Percentiles rank a stretch among this genome's conserved stretches.
Evolutionary conservation across 2,329 filamentous ascomycete genomes (phyloP).

Genomic region (Aspergillus felis): DNA sequence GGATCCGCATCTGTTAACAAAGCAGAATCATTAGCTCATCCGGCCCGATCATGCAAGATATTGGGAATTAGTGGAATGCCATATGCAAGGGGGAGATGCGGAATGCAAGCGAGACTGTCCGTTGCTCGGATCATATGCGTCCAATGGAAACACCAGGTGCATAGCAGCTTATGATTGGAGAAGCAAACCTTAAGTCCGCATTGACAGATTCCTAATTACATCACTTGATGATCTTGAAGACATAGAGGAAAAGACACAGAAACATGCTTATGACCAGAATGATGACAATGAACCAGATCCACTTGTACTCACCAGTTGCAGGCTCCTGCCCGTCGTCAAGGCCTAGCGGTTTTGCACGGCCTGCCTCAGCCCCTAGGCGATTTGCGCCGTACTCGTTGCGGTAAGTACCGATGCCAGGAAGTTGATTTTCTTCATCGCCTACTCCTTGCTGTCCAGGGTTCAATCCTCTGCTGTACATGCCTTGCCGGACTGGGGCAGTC

Average conservation of each 20-base stretch:
- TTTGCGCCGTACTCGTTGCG: conserved; percentile 4
- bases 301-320: conserved; percentile 21
- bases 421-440: background rate
- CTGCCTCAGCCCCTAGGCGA: background rate
- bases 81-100: conserved; percentile 11
- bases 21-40: conserved; percentile 4
- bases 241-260: conserved; percentile 21
- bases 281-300: conserved; percentile 18
- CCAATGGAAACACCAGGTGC: background rate
- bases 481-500: conserved; percentile 3
- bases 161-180: background rate
- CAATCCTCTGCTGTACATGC: background rate
- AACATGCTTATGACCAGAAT: conserved; percentile 19
- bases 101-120: conserved; percentile 8
- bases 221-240: conserved; percentile 20
- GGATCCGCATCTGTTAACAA: background rate
- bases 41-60: background rate
- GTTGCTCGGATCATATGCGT: background rate
- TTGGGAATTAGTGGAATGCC: conserved; percentile 1
- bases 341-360: background rate
- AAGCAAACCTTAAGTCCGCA: background rate
- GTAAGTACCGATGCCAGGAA: background rate
- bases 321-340: background rate
- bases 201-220: conserved; percentile 13
- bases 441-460: background rate